Evolutionary conservation across 169 alveolate genomes (phyloP).

Genomic region (Plasmodium cynomolgi): DNA sequence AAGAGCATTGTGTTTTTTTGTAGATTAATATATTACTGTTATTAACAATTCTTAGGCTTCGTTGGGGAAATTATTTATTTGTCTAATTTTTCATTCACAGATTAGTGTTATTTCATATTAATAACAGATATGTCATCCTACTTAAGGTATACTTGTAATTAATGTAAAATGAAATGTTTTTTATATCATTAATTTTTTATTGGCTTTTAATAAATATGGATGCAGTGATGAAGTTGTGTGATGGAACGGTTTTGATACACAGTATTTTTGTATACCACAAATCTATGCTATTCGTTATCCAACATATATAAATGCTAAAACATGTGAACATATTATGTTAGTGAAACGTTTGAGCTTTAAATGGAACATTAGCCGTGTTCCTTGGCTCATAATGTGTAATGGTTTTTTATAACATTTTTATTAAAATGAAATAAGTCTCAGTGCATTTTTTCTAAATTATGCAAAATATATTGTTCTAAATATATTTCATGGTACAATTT

Average conservation of each 20-base stretch:
- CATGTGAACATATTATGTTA: neutral
- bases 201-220: neutral
- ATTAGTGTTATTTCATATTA: neutral
- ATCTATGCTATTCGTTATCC: neutral
- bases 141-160: neutral
- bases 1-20: neutral
- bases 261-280: neutral
- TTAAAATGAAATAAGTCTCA: neutral
- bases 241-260: neutral
- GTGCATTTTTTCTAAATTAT: neutral
- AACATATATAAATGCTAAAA: neutral
- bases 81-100: neutral
- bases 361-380: neutral
- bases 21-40: neutral
- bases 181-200: neutral
- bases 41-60: neutral
- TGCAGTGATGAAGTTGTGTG: neutral
- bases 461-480: neutral
- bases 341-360: neutral
- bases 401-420: neutral
- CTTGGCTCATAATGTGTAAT: neutral
- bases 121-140: neutral
- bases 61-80: neutral
- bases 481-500: neutral
- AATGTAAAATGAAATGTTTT: neutral